These are phyloP conservation scores for Acer yangbiense DNA, from an alignment of 345 rosid genomes.

Conservation along the genomic window DNA sequence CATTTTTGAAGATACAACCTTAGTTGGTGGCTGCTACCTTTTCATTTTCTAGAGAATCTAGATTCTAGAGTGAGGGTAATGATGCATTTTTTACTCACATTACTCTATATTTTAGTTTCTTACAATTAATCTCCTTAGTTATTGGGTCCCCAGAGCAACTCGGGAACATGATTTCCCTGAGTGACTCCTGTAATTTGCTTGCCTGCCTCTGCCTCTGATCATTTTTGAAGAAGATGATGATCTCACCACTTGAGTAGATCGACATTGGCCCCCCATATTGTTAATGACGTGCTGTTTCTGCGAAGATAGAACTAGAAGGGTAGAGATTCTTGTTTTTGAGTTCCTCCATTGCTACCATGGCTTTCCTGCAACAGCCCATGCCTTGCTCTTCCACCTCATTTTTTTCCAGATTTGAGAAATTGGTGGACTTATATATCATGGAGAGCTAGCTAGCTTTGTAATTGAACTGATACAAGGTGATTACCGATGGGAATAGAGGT, in stretches of 20 bases:
- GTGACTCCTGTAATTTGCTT: not conserved
- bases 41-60: too few species aligned
- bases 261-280: constrained; percentile 19
- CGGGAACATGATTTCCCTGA: constrained; percentile 9
- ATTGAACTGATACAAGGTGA: not conserved
- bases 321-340: constrained; percentile 7
- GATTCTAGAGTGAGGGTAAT: too few species aligned
- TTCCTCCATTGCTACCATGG: constrained; percentile 22
- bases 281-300: constrained; percentile 5
- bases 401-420: not conserved
- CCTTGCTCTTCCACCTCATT: constrained; percentile 23
- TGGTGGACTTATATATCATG: not conserved
- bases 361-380: constrained; percentile 24
- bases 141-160: constrained; percentile 18
- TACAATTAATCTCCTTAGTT: not conserved
- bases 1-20: too few species aligned
- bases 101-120: too few species aligned
- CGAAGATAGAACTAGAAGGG: not conserved
- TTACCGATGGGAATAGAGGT: not conserved
- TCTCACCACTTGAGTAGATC: constrained; percentile 6
- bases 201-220: not conserved
- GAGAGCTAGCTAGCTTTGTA: not conserved
- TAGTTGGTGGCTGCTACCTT: too few species aligned
- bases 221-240: not conserved
- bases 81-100: not conserved